A percentile compares a stretch with the other conserved stretches of the same genome.
Conservation (phyloP, 371 early-diverging fungal genomes). For the Sporodiniella umbellata region DNA sequence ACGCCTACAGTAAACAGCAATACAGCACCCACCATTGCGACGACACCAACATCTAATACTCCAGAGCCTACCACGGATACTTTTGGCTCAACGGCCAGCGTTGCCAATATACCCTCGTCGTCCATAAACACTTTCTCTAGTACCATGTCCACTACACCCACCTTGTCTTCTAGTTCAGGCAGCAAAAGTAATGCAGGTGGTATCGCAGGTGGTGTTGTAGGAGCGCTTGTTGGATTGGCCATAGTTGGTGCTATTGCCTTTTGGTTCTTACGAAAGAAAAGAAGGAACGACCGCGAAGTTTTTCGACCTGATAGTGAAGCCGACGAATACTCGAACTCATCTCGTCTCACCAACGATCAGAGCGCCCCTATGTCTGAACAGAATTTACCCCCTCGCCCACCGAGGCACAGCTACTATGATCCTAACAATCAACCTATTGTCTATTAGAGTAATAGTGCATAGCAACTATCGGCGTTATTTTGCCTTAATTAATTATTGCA, state of each 20-base stretch:
- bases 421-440: constrained; percentile 2
- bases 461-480: too few species aligned
- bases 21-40: not conserved
- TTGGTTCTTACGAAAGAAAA: constrained; percentile 15
- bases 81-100: not conserved
- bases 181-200: constrained; percentile 12
- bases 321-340: constrained; percentile 12
- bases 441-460: not conserved
- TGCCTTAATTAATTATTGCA: not conserved
- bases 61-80: not conserved
- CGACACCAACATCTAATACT: not conserved
- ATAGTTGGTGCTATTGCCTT: constrained; percentile 24
- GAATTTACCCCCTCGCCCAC: constrained; percentile 2
- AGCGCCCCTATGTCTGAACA: not conserved
- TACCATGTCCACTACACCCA: not conserved
- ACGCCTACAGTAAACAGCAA: not conserved
- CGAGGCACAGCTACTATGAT: constrained; percentile 9
- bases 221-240: constrained; percentile 28
- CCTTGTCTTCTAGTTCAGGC: not conserved
- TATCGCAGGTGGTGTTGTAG: constrained; percentile 34
- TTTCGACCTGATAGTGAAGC: constrained; percentile 27
- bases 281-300: constrained; percentile 21
- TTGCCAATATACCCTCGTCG: not conserved
- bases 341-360: constrained; percentile 1
- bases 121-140: not conserved